Conservation (phyloP, 169 alveolate genomes). For the Haemoproteus tartakovskyi region DNA sequence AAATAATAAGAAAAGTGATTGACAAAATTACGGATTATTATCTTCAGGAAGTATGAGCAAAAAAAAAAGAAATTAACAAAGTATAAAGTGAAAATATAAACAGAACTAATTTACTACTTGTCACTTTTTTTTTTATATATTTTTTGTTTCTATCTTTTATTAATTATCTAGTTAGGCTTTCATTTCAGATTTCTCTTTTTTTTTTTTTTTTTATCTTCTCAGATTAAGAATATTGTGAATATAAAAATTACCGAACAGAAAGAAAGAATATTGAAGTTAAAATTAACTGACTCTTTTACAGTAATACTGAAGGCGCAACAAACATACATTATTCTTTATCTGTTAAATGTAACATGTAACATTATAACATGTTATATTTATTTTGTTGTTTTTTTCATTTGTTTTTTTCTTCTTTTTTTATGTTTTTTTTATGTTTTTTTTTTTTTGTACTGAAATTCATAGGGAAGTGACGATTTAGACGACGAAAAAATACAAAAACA, state of each 20-base stretch:
- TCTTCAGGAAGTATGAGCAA: conserved; percentile 17
- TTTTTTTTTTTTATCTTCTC: background rate
- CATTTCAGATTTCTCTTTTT: background rate
- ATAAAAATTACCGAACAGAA: conserved; percentile 49
- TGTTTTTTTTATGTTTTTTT: background rate
- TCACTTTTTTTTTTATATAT: too few relatives aligned
- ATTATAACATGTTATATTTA: background rate
- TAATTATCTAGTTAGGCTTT: background rate
- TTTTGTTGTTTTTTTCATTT: background rate
- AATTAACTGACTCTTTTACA: conserved; percentile 10
- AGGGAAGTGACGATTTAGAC: conserved; percentile 21
- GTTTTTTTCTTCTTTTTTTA: background rate
- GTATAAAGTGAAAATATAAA: too few relatives aligned
- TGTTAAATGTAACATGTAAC: background rate
- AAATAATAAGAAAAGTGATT: conserved; percentile 21
- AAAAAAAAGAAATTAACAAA: too few relatives aligned
- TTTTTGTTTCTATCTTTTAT: too few relatives aligned
- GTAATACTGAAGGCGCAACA: background rate
- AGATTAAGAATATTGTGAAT: conserved; percentile 30
- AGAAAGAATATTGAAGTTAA: conserved; percentile 13
- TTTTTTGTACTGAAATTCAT: background rate
- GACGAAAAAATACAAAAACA: conserved; percentile 63
- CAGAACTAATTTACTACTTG: too few relatives aligned
- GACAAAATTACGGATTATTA: conserved; percentile 44
- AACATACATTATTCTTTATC: background rate